Base-by-base conservation (phyloP, 2,329 filamentous ascomycete species). In the Coleophoma crateriformis region DNA sequence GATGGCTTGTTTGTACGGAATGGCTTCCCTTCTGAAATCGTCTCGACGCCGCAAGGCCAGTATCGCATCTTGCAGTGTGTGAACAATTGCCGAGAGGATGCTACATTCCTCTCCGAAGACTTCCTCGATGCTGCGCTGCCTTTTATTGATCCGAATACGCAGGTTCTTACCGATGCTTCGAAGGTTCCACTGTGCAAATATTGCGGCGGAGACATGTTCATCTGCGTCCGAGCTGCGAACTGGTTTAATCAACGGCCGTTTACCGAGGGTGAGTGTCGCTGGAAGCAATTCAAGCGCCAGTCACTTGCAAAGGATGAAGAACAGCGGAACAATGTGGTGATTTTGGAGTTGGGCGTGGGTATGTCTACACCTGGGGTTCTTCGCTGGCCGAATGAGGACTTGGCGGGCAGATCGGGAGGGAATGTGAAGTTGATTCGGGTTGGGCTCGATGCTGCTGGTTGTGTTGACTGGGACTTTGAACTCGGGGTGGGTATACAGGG, bases 41-140 rank as follows among this genome's bases (percentile, higher is more conserved):
- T 66, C 3, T 61, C 63, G 1, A 67, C 63, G 11, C 65, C 65
- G 0, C 65, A 67, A 47, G 64, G 65, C 1, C 51, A 58, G 1
- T 67, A 67, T 37, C 48, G 55, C 0, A 51, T 64, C 2, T 49
- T 67, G 6, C 65, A 67, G 41, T 67, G 65, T 38, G 38, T 64
- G 7, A 52, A 46, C 0, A 62, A 61, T 20, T 67, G 65, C 46
- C 56, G 58, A 2, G 51, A 57, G 0, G 61, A 67, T 14, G 61
- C 65, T 20, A 44, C 41, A 32, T 44, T 44, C 41, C 41, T 15
- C 12, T 27, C 41, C 10, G 19, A 27, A 12, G 19, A 19, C 27
- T 44, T 22, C 15, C 19, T 44, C 3, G 41, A 32, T 15, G 41
- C 41, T 14, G 41, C 41, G 4, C 41, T 44, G 3, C 41, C 41